Percentiles rank a stretch among this genome's conserved stretches.
Evolutionary conservation across 2,329 filamentous ascomycete species (phyloP).

Genomic region (Penicillium frequentans): DNA sequence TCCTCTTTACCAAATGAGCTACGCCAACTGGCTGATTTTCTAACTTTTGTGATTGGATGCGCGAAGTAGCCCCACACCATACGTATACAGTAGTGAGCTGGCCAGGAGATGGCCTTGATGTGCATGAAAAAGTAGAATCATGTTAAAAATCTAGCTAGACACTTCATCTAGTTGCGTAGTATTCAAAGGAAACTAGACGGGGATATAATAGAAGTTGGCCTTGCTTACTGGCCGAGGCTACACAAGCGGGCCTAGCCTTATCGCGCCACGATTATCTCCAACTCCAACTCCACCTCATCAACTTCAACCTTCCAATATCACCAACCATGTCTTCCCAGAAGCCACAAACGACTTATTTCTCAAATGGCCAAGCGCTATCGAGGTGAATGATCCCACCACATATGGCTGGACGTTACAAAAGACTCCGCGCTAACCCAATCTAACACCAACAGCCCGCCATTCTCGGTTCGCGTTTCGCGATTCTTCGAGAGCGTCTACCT

Average conservation of each 20-base stretch:
- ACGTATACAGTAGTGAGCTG: too few species aligned
- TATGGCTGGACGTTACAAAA: background rate
- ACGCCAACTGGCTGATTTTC: too few species aligned
- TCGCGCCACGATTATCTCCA: constrained; percentile 1
- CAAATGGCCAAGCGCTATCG: constrained; percentile 40
- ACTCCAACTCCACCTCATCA: constrained; percentile 14
- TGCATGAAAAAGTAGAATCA: too few species aligned
- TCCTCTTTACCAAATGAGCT: too few species aligned
- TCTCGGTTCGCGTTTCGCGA: constrained; percentile 44
- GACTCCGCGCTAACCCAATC: background rate
- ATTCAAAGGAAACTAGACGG: too few species aligned
- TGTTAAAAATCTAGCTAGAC: too few species aligned
- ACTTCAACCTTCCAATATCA: constrained; percentile 1
- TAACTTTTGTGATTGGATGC: too few species aligned
- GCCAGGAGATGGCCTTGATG: too few species aligned
- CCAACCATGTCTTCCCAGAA: constrained; percentile 34
- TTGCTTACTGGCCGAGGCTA: background rate
- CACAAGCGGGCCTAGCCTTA: constrained; percentile 1
- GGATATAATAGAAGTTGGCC: too few species aligned
- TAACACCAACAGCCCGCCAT: constrained; percentile 39
- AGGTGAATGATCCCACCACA: constrained; percentile 25
- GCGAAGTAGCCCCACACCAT: too few species aligned
- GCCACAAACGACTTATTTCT: constrained; percentile 36
- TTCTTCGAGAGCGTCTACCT: constrained; percentile 45
- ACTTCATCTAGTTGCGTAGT: too few species aligned